Conservation (phyloP, 495 filamentous ascomycete genomes). For the Xylaria grammica region DNA sequence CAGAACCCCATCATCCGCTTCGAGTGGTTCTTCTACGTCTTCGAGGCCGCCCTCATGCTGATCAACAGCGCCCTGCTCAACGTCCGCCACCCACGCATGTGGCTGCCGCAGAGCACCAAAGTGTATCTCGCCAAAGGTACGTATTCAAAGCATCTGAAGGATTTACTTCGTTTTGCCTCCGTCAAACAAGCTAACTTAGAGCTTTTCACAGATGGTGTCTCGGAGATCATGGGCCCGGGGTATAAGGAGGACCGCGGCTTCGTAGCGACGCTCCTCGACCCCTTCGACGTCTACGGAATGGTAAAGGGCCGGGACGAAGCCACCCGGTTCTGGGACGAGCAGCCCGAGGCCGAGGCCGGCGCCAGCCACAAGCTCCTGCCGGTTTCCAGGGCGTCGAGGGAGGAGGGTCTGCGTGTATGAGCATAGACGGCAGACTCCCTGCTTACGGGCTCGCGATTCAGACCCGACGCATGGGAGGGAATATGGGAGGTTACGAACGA, state of each 20-base stretch:
- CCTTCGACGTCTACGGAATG: conserved; percentile 69
- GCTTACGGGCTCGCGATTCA: background rate
- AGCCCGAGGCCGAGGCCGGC: background rate
- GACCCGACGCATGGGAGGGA: no score
- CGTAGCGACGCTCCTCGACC: conserved; percentile 65
- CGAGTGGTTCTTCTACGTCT: conserved; percentile 77
- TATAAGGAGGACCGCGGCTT: conserved; percentile 62
- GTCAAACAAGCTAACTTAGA: background rate
- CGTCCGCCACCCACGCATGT: conserved; percentile 64
- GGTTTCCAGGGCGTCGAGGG: background rate
- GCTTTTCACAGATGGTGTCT: conserved; percentile 54
- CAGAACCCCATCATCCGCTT: conserved; percentile 63
- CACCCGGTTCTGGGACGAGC: conserved; percentile 61
- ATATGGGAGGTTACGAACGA: no score
- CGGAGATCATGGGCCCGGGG: conserved; percentile 68
- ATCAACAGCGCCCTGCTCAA: conserved; percentile 66
- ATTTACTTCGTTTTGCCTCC: no score
- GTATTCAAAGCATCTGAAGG: background rate
- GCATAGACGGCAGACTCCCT: background rate
- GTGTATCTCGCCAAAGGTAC: conserved; percentile 62
- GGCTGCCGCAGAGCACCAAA: conserved; percentile 65
- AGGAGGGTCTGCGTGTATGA: background rate
- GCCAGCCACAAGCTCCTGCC: background rate
- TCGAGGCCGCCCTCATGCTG: conserved; percentile 70
- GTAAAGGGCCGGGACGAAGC: conserved; percentile 55